Evolutionary conservation across 495 filamentous ascomycete genomes (phyloP).

Genomic region (Articulospora tetracladia): DNA sequence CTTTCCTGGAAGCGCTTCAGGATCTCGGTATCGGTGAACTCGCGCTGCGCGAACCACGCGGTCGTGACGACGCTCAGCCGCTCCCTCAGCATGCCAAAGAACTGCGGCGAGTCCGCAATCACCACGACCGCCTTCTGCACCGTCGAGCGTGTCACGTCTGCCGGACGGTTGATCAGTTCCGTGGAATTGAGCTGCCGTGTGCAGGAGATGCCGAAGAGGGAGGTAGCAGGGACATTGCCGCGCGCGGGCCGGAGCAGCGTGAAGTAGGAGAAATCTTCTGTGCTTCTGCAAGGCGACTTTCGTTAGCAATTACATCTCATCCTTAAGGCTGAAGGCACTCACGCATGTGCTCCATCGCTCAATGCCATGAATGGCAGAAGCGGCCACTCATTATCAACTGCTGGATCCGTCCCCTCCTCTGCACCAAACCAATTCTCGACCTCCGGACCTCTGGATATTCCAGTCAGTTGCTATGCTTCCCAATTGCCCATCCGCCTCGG

Average conservation of each 20-base stretch:
- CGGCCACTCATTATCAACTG: conserved; percentile 84
- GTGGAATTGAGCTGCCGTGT: conserved; percentile 85
- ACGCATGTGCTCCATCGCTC: conserved; percentile 93
- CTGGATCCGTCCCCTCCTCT: conserved; percentile 74
- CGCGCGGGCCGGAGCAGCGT: conserved; percentile 73
- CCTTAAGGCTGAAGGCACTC: conserved; percentile 31
- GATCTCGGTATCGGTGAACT: conserved; percentile 53
- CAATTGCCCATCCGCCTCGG: background rate
- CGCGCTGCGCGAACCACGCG: conserved; percentile 96
- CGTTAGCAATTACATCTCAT: conserved; percentile 14
- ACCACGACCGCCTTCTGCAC: conserved; percentile 99
- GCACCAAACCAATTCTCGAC: conserved; percentile 87
- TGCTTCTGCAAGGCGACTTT: conserved; percentile 49
- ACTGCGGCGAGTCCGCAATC: conserved; percentile 82
- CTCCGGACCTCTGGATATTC: conserved; percentile 71
- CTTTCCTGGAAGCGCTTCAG: conserved; percentile 86
- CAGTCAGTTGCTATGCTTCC: conserved; percentile 6
- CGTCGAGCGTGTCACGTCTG: conserved; percentile 90
- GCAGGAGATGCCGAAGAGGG: conserved; percentile 94
- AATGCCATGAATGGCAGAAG: conserved; percentile 97
- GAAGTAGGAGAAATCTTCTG: conserved; percentile 98
- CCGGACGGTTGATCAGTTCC: conserved; percentile 67
- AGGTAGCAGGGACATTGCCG: conserved; percentile 58
- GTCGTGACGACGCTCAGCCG: conserved; percentile 83
- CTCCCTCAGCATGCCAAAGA: conserved; percentile 75